Conservation (phyloP, 176 grass and related monocot species). For the Themeda triandra region DNA sequence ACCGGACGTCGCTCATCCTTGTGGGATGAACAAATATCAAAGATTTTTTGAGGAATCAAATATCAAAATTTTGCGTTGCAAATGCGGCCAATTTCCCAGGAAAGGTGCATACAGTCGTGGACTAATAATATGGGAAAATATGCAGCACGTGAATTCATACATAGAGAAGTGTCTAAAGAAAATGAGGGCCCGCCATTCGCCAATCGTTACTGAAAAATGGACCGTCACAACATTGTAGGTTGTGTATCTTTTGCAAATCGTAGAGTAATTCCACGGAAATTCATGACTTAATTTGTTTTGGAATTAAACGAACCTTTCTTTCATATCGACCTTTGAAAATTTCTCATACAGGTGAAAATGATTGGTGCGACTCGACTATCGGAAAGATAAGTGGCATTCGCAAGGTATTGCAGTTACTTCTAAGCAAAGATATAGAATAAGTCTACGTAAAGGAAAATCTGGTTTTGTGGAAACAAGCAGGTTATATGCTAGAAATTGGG, state of each 20-base stretch:
- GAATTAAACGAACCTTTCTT: neutral
- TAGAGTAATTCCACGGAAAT: neutral
- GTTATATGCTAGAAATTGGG: neutral
- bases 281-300: neutral
- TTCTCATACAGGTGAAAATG: neutral
- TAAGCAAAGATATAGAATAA: constrained; percentile 5
- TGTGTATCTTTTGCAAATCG: neutral
- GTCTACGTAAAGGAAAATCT: neutral
- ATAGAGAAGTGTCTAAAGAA: neutral
- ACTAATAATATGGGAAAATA: too few relatives aligned
- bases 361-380: neutral
- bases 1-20: neutral
- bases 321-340: neutral
- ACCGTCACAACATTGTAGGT: too few relatives aligned
- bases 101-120: neutral
- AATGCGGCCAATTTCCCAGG: neutral
- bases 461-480: neutral
- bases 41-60: too few relatives aligned
- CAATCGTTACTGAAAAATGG: neutral
- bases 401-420: neutral
- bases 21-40: constrained; percentile 17
- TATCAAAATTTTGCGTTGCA: neutral
- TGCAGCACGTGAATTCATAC: too few relatives aligned
- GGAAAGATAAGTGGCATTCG: neutral
- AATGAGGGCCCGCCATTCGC: neutral